These are phyloP conservation scores for Fusarium praegraminearum DNA, from an alignment of 2,329 filamentous ascomycete genomes.

Conservation along the genomic window DNA sequence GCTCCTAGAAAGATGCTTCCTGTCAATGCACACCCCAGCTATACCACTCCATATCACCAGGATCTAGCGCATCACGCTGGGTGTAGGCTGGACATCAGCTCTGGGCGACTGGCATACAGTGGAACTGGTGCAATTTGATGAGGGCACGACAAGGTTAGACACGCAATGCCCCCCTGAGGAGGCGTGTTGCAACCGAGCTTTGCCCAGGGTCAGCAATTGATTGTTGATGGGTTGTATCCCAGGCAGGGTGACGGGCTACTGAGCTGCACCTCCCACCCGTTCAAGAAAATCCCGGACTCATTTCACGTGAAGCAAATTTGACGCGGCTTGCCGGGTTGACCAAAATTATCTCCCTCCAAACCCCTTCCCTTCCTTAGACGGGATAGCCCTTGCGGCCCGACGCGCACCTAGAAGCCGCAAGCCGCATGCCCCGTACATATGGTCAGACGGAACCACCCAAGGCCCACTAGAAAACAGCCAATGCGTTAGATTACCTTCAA, in stretches of 20 bases:
- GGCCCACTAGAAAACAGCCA: slow-evolving; percentile 23
- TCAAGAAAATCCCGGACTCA: slow-evolving; percentile 14
- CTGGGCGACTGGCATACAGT: slow-evolving; percentile 21
- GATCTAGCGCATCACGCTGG: slow-evolving; percentile 19
- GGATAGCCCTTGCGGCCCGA: slow-evolving; percentile 49
- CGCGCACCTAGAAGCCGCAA: slow-evolving; percentile 45
- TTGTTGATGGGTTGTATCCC: neutral
- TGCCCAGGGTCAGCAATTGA: neutral
- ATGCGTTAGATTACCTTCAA: slow-evolving; percentile 9
- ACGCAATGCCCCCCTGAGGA: slow-evolving; percentile 2
- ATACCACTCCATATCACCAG: slow-evolving; percentile 10
- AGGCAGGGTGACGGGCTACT: neutral
- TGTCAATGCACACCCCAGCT: slow-evolving; percentile 9
- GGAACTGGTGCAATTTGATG: slow-evolving; percentile 8
- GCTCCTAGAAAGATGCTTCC: neutral
- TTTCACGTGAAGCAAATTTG: slow-evolving; percentile 46
- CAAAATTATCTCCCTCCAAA: slow-evolving; percentile 41
- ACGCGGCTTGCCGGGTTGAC: slow-evolving; percentile 45
- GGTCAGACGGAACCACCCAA: slow-evolving; percentile 40
- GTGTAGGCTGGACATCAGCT: slow-evolving; percentile 17
- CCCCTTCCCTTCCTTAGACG: slow-evolving; percentile 40
- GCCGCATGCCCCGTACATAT: slow-evolving; percentile 42
- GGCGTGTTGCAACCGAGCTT: slow-evolving; percentile 6
- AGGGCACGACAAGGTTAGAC: slow-evolving; percentile 6
- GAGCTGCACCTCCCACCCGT: slow-evolving; percentile 11